Evolutionary conservation across 257 asterid genomes (phyloP), one percentile per base, ranked within the genome.

Genomic region (Lantana camara): DNA sequence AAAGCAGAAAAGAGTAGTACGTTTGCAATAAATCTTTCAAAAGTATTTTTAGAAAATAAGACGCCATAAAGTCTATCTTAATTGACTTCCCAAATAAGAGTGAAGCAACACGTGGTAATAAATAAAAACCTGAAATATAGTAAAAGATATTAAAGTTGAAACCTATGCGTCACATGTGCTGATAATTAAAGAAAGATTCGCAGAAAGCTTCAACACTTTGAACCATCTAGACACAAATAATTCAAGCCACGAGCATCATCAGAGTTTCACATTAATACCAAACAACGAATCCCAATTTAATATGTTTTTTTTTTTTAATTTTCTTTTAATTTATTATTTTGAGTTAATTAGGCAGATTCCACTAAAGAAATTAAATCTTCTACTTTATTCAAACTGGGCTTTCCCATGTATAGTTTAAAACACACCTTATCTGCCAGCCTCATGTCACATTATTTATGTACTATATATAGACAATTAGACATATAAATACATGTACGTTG

Each of bases 361-460:
- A 47, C 34, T 13, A 49, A 51, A 27, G 49, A 30, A 37, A 38
- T 64, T 30, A 3, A 30, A 15, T 46, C n/a, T 54, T 47, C 60
- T 32, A 35, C 20, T n/a, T 44, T 47, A n/a, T 52, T 60, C 68
- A 62, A 68, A 55, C 75, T 45, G 52, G 13, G 5, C 42, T 2
- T 63, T 56, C 47, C 37, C 63, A 41, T 57, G 41, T 38, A 46
- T 59, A 9, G 37, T 65, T 45, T 42, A 42, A 57, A 12, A 15
- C 70, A 32, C 63, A 27, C 64, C 61, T 58, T 66, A 73, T 65
- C 77, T 41, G 51, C 64, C 68, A 65, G 38, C 58, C 17, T 35
- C 46, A 44, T 32, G 41, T 10, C 22, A 32, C 52, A 70, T 54
- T 53, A 44, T 57, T 19, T 19, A 45, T 5, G 30, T n/a, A 44